Base-by-base conservation (phyloP, 768 basidiomycete genomes). In the Favolaschia claudopus region DNA sequence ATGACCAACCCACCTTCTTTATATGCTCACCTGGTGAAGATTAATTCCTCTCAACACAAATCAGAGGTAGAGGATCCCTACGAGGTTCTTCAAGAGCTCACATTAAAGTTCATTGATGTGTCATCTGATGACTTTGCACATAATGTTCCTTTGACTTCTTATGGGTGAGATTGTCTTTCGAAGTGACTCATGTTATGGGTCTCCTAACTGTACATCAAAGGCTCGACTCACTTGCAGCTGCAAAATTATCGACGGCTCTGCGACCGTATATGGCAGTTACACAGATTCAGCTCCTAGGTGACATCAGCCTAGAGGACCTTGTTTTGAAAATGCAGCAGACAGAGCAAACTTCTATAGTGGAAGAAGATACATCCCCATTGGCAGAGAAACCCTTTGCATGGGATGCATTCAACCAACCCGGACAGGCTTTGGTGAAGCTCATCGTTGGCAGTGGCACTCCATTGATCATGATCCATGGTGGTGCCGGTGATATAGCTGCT, bases 71-170 rank as follows among this genome's bases (percentile, higher is more conserved):
- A 37, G 14, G 42, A 40, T 49, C 20, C 39, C 7, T 59, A 62
- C 29, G 49, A n/a, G n/a, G n/a, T 57, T 15, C 52, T 72, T 13
- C 50, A 62, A 19, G 64, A 69, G 42, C 56, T 67, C 24, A 59
- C 68, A n/a, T 59, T 66, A 17, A 28, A 55, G 13, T 52, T 71
- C 25, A 56, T 79, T 13, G 76, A 74, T 39, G 63, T 78, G 25
- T 53, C 71, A 0, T 55, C 54, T 15, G 70, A 71, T 22, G 78
- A 79, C 28, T 72, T 80, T 44, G 71, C 72, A 1, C 43, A 63
- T 2, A 71, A 77, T 14, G 71, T 76, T 10, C 78, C 79, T 3
- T 68, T 81, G 48, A 78, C 76, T 3, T 67, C 73, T 2, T 80
- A 79, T 39, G 79, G 79, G n/a, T n/a, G n/a, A n/a, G n/a, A n/a